Conservation (phyloP, 352 stramenopile species). For the Plasmopara viticola region DNA sequence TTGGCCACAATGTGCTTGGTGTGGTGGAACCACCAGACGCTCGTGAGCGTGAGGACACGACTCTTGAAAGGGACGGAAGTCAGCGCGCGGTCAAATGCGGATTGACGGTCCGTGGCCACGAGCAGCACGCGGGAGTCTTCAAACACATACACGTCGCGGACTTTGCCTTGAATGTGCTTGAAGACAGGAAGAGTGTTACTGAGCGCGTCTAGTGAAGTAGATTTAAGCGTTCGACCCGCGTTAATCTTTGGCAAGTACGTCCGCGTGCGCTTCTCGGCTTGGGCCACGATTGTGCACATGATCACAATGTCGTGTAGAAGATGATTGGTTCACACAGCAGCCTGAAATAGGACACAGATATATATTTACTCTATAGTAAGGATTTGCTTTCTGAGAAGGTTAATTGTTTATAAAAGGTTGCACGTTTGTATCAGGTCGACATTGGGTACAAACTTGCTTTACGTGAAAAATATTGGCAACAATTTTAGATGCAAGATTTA, state of each 20-base stretch:
- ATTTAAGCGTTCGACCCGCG: slow-evolving; percentile 32
- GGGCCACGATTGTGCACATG: slow-evolving; percentile 41
- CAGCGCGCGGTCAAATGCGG: slow-evolving; percentile 96
- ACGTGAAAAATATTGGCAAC: too few relatives aligned
- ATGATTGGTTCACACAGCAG: background rate
- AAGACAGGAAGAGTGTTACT: slow-evolving; percentile 33
- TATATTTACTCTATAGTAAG: too few relatives aligned
- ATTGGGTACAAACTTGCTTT: too few relatives aligned
- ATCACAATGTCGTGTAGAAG: background rate
- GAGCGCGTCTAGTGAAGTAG: slow-evolving; percentile 48
- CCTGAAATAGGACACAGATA: too few relatives aligned
- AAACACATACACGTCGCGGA: slow-evolving; percentile 91
- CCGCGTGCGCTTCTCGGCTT: slow-evolving; percentile 65
- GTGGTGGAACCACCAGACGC: slow-evolving; percentile 94
- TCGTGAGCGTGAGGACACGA: slow-evolving; percentile 95
- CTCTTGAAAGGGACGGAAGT: slow-evolving; percentile 96
- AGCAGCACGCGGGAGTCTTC: slow-evolving; percentile 84
- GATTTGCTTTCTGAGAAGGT: too few relatives aligned
- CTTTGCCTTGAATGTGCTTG: slow-evolving; percentile 74
- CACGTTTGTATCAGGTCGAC: too few relatives aligned
- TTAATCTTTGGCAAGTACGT: slow-evolving; percentile 60
- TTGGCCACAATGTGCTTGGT: slow-evolving; percentile 96
- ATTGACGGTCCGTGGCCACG: slow-evolving; percentile 98
- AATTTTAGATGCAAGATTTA: too few relatives aligned
- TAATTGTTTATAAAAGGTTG: too few relatives aligned